Conservation (phyloP, 1,284 basidiomycete species). For the Dichomitus squalens region DNA sequence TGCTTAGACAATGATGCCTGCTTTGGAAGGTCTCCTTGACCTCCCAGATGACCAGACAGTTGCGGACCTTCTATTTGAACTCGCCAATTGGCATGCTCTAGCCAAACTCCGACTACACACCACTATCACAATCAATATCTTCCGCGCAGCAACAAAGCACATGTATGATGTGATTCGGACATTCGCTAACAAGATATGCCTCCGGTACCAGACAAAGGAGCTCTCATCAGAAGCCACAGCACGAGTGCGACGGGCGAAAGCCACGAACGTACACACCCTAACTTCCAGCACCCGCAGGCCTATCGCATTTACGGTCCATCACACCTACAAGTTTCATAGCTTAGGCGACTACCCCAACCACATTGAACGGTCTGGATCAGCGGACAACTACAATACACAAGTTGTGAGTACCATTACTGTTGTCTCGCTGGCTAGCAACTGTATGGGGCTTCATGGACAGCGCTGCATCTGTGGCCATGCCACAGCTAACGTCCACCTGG, state of each 20-base stretch:
- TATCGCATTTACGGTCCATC: constrained; percentile 21
- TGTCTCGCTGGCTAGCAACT: too few relatives aligned
- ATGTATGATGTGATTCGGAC: constrained; percentile 22
- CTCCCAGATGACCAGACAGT: constrained; percentile 24
- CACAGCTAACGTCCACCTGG: constrained; percentile 55
- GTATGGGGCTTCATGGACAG: too few relatives aligned
- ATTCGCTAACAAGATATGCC: constrained; percentile 27
- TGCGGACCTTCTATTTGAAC: constrained; percentile 28
- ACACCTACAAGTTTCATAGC: constrained; percentile 37
- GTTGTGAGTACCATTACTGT: not conserved
- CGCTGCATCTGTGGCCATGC: too few relatives aligned
- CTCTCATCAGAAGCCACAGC: constrained; percentile 29
- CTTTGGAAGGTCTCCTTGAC: constrained; percentile 32
- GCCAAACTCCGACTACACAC: constrained; percentile 37
- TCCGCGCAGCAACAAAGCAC: constrained; percentile 16
- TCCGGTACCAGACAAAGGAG: constrained; percentile 24
- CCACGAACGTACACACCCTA: not conserved
- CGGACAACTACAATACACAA: constrained; percentile 32
- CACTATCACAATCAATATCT: constrained; percentile 23
- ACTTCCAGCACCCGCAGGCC: not conserved
- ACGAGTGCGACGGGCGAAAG: not conserved
- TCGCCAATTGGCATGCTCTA: constrained; percentile 33
- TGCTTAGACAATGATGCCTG: constrained; percentile 25
- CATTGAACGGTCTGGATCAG: constrained; percentile 36
- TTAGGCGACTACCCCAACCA: constrained; percentile 30